phyloP scores from a whole-genome alignment of 2,329 filamentous ascomycete genomes.

The Aschersonia sp. region DNA sequence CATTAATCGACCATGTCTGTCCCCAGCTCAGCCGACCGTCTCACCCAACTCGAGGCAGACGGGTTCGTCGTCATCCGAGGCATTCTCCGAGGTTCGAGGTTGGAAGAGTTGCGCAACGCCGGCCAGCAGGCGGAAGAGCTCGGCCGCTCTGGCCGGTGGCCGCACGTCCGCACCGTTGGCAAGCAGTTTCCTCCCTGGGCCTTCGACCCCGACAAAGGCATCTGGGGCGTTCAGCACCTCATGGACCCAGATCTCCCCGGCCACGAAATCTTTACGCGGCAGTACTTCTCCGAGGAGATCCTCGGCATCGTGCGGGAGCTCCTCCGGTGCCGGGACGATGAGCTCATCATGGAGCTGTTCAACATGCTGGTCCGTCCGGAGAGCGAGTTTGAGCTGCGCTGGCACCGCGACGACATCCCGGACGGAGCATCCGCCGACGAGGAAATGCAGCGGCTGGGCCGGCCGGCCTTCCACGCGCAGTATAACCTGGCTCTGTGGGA shows the following conservation, averaged over 20 bases:
- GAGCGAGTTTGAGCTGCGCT: slow-evolving; percentile 56
- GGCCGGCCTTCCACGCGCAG: slow-evolving; percentile 61
- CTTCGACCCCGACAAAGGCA: slow-evolving; percentile 43
- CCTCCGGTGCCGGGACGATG: slow-evolving; percentile 38
- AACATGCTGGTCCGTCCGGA: slow-evolving; percentile 71
- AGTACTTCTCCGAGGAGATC: slow-evolving; percentile 58
- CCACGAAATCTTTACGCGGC: slow-evolving; percentile 43
- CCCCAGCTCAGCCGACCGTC: slow-evolving; percentile 1
- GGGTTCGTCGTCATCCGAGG: slow-evolving; percentile 63
- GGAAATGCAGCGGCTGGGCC: slow-evolving; percentile 45
- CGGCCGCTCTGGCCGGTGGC: slow-evolving; percentile 62
- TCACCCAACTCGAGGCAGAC: slow-evolving; percentile 45
- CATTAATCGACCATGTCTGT: neutral
- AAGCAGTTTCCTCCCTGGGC: slow-evolving; percentile 88
- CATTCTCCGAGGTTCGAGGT: slow-evolving; percentile 39
- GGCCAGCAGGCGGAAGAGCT: slow-evolving; percentile 40
- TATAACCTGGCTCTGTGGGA: slow-evolving; percentile 75
- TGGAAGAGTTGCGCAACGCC: slow-evolving; percentile 45
- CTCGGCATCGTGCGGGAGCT: slow-evolving; percentile 50
- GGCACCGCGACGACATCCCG: slow-evolving; percentile 76
- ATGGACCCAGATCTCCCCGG: slow-evolving; percentile 58
- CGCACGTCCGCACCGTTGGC: slow-evolving; percentile 66
- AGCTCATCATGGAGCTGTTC: slow-evolving; percentile 74
- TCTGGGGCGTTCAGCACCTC: slow-evolving; percentile 83
- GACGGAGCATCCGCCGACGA: slow-evolving; percentile 50